Evolutionary conservation across 2,329 filamentous ascomycete genomes (phyloP).

Genomic region (Botrytis paeoniae): DNA sequence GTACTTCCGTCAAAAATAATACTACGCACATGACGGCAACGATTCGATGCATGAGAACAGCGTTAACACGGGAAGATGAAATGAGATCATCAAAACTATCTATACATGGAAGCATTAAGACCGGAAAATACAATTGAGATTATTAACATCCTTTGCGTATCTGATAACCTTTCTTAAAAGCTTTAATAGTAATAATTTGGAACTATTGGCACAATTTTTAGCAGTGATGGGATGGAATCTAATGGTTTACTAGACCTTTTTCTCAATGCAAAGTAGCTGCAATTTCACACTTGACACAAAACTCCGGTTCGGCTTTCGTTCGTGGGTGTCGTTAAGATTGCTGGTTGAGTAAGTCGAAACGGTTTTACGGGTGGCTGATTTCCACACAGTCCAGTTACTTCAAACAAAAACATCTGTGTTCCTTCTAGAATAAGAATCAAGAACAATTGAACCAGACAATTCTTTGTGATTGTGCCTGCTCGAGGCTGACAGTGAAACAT

Average conservation of each 20-base stretch:
- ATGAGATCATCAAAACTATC: slow-evolving; percentile 4
- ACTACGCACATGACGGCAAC: slow-evolving; percentile 20
- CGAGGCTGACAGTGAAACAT: slow-evolving; percentile 34
- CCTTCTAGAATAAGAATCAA: slow-evolving; percentile 22
- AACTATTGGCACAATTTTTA: slow-evolving; percentile 11
- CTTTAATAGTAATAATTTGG: slow-evolving; percentile 5
- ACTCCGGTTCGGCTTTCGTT: slow-evolving; percentile 9
- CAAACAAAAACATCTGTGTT: slow-evolving; percentile 13
- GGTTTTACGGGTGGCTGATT: slow-evolving; percentile 17
- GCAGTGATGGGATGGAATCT: slow-evolving; percentile 12
- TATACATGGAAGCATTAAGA: slow-evolving; percentile 1
- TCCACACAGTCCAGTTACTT: slow-evolving; percentile 11
- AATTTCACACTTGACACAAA: slow-evolving; percentile 9
- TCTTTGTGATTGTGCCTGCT: slow-evolving; percentile 28
- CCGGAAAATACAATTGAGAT: slow-evolving; percentile 7
- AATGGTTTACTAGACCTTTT: slow-evolving; percentile 18
- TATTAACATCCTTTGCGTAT: slow-evolving; percentile 5
- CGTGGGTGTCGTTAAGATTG: neutral
- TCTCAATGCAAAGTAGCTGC: slow-evolving; percentile 26
- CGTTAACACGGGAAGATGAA: slow-evolving; percentile 8
- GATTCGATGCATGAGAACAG: slow-evolving; percentile 20
- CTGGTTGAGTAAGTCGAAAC: slow-evolving; percentile 11
- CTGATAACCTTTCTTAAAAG: neutral
- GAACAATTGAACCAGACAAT: slow-evolving; percentile 23
- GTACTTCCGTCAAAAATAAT: slow-evolving; percentile 23